phyloP scores from a whole-genome alignment of 169 alveolate species.

The Theileria parva region DNA sequence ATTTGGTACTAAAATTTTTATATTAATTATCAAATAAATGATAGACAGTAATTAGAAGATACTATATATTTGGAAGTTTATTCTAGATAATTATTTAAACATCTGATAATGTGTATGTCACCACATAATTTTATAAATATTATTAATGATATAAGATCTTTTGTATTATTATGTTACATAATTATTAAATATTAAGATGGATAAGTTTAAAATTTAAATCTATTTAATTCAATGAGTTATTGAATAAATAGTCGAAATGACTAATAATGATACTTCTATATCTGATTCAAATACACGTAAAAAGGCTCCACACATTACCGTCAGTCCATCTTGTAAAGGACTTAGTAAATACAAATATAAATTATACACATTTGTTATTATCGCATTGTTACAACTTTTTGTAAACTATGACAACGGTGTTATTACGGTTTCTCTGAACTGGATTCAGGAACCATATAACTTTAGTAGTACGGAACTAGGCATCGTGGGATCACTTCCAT shows the following conservation, averaged over 20 bases:
- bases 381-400: conserved; percentile 48
- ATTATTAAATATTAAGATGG: background rate
- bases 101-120: background rate
- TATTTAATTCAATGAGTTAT: background rate
- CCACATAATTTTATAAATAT: background rate
- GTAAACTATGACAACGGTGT: conserved; percentile 63
- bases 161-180: background rate
- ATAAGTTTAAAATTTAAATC: background rate
- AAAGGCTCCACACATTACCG: background rate
- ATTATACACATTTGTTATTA: conserved; percentile 31
- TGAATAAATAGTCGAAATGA: background rate
- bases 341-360: conserved; percentile 4
- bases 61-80: too few species aligned
- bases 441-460: conserved; percentile 50
- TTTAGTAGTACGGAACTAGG: conserved; percentile 55
- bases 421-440: conserved; percentile 43
- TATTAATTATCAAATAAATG: background rate
- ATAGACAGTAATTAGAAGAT: background rate
- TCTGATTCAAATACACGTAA: background rate
- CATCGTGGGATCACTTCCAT: conserved; percentile 75
- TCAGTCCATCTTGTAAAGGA: too few species aligned
- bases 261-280: background rate
- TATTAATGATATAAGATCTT: too few species aligned
- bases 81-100: too few species aligned
- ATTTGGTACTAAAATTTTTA: background rate